Evolutionary conservation across 2,329 filamentous ascomycete species (phyloP).

Genomic region (Alternaria viburni): DNA sequence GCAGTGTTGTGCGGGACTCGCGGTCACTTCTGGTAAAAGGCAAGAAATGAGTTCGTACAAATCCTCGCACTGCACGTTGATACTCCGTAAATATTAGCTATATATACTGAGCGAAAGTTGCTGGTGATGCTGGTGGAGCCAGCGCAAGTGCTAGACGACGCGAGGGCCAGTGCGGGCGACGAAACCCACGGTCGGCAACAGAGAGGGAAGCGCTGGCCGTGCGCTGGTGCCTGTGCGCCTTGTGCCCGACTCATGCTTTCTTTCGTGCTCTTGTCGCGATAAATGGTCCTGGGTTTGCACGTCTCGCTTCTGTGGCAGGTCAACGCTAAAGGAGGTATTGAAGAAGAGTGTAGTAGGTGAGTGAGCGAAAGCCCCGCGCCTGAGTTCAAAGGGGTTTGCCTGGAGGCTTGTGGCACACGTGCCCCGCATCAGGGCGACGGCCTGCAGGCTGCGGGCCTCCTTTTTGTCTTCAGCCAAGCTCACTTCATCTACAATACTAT

Average conservation of each 20-base stretch:
- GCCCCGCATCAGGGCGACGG: slow-evolving; percentile 1
- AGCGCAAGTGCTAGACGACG: background rate
- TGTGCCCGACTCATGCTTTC: background rate
- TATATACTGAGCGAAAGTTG: background rate
- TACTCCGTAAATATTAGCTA: background rate
- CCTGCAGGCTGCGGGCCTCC: background rate
- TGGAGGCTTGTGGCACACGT: slow-evolving; percentile 7
- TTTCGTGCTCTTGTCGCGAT: background rate
- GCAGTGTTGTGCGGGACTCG: slow-evolving; percentile 67
- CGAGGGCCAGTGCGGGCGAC: background rate
- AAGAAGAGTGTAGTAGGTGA: background rate
- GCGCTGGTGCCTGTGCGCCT: slow-evolving; percentile 9
- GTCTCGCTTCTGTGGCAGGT: background rate
- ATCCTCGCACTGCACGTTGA: slow-evolving; percentile 68
- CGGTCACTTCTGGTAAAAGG: slow-evolving; percentile 83
- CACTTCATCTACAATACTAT: background rate
- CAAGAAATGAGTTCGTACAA: slow-evolving; percentile 77
- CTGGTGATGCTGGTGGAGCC: background rate
- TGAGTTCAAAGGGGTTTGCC: background rate
- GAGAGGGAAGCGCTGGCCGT: slow-evolving; percentile 7
- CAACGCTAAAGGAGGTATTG: too few relatives aligned
- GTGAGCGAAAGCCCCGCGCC: background rate
- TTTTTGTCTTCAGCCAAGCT: background rate
- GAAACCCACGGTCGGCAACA: background rate
- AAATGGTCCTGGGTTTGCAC: background rate